Evolutionary conservation across 768 basidiomycete genomes (phyloP), one percentile per base, ranked within the genome.

Genomic region (Pleurotus citrinopileatus): DNA sequence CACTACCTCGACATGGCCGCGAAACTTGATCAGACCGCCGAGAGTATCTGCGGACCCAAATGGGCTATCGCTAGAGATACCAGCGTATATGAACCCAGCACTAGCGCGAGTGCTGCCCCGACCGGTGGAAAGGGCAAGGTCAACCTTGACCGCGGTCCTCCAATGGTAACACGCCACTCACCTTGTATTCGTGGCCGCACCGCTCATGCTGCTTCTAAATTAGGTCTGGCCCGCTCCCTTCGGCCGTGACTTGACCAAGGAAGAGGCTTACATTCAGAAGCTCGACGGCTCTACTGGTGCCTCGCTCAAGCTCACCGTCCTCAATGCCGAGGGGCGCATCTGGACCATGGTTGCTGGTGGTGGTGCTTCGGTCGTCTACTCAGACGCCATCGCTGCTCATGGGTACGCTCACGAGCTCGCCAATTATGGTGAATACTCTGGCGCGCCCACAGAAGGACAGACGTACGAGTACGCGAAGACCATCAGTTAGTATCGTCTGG

Each of bases 261-360:
- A 98, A 70, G 97, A 98, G 70, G 96, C 96, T 3, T 99, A 97
- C 76, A 98, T 99, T 70, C 94, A 97, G 76, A 97, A 97, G 71
- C 84, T 99, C 60, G 97, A 98, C 59, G 93, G 81, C 19, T 94
- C 92, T 19, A 99, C 97, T 38, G 96, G 97, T 76, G 94, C 97
- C 63, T 97, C 94, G 7, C 87, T 99, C 68, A 99, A 99, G 70
- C 82, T 99, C 42, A 99, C 97, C 37, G 96, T 99, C 50, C 78
- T 99, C 63, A 98, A 98, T 71, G 72, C 90, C 52, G 88, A 91
- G 67, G 97, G 96, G 56, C 89, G 95, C 57, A 85, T 99, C 60
- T 99, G 97, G 97, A 98, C 97, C 61, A 98, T 98, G 96, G 97
- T 99, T 53, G 96, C 97, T 52, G 97, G 96, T 75, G 97, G 97